phyloP scores from a whole-genome alignment of 768 basidiomycete species.

The Dioszegia aurantiaca region DNA sequence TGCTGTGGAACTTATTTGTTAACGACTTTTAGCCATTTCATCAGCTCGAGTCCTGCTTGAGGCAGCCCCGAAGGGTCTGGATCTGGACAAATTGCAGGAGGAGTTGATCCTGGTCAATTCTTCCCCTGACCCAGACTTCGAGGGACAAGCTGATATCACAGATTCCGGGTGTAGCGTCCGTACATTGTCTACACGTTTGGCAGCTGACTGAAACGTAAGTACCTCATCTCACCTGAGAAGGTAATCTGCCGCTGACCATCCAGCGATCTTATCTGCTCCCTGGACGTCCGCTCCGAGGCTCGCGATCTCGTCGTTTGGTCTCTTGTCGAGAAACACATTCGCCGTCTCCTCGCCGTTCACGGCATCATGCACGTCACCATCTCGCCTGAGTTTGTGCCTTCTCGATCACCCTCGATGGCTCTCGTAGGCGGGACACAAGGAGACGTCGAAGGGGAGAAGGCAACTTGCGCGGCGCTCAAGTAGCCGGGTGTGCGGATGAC shows the following conservation, averaged over 20 bases:
- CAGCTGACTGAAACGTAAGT: constrained; percentile 59
- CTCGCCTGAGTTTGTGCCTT: constrained; percentile 55
- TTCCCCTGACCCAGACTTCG: neutral
- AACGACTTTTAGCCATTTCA: constrained; percentile 54
- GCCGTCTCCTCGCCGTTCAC: constrained; percentile 59
- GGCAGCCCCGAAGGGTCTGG: constrained; percentile 58
- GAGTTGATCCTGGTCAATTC: constrained; percentile 56
- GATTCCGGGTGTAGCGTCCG: constrained; percentile 57
- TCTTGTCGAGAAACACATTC: constrained; percentile 57
- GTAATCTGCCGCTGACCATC: neutral
- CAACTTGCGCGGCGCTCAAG: too few relatives aligned
- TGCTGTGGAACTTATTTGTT: too few relatives aligned
- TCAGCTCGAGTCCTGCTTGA: constrained; percentile 60
- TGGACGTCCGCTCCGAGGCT: constrained; percentile 60
- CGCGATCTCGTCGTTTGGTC: constrained; percentile 59
- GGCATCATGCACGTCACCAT: constrained; percentile 62
- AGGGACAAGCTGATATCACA: constrained; percentile 24
- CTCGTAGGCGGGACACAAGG: too few relatives aligned
- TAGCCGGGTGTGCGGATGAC: too few relatives aligned
- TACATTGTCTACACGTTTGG: constrained; percentile 62
- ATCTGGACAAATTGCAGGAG: constrained; percentile 58
- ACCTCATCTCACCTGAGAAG: neutral
- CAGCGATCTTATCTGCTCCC: constrained; percentile 59
- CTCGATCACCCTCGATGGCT: neutral
- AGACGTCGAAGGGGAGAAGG: too few relatives aligned